Conservation (phyloP, 352 stramenopile species). For the Peronospora tabacina region DNA sequence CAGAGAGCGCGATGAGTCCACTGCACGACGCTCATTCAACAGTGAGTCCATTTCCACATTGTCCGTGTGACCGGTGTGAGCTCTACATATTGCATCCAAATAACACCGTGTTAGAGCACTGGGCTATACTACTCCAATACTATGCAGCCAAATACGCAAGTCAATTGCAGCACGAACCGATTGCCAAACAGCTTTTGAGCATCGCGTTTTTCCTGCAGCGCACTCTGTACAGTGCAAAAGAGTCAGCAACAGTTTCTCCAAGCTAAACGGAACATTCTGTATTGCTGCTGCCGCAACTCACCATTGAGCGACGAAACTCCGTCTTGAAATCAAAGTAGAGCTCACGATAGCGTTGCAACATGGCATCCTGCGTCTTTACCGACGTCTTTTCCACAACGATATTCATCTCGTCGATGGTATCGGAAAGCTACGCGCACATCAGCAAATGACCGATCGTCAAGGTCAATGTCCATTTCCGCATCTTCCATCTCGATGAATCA, state of each 20-base stretch:
- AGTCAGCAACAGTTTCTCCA: not conserved
- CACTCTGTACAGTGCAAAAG: constrained; percentile 33
- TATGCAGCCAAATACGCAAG: not conserved
- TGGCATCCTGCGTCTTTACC: constrained; percentile 74
- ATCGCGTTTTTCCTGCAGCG: constrained; percentile 76
- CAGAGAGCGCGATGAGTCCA: constrained; percentile 77
- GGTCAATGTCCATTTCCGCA: not conserved
- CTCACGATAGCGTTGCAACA: constrained; percentile 93
- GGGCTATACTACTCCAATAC: not conserved
- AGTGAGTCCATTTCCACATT: constrained; percentile 73
- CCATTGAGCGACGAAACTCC: constrained; percentile 89
- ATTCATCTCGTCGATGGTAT: constrained; percentile 85
- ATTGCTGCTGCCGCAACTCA: constrained; percentile 14
- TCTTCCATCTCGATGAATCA: not conserved
- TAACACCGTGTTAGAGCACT: not conserved
- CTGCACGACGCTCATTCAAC: constrained; percentile 67
- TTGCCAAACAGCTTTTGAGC: constrained; percentile 76
- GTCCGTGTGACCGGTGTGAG: constrained; percentile 37
- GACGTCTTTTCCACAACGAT: constrained; percentile 57
- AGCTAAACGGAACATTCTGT: not conserved
- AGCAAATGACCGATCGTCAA: not conserved
- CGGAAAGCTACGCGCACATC: constrained; percentile 42
- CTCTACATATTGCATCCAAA: constrained; percentile 18
- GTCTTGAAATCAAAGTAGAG: constrained; percentile 94
- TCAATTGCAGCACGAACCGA: constrained; percentile 32